Evolutionary conservation across 352 stramenopile genomes (phyloP), one percentile per base, ranked within the genome.

Genomic region (Phytophthora tentaculata): DNA sequence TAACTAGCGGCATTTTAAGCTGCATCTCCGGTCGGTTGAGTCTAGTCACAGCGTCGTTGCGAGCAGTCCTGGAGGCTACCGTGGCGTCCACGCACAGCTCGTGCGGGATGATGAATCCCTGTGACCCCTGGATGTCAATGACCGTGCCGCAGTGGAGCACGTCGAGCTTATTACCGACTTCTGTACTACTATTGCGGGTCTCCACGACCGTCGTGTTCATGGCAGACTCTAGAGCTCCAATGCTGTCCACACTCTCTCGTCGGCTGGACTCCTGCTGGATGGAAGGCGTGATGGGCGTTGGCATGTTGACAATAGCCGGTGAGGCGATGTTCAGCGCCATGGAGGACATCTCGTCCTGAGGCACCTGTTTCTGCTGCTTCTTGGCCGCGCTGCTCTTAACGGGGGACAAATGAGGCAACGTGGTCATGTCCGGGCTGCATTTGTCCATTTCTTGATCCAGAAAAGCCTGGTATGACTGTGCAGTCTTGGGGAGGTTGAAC

Each of bases 71-170:
- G 43, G 49, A 52, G 9, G 50, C 64, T 19, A 65, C 24, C 64
- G 76, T 76, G 60, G 54, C 59, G 35, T 81, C 67, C 39, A 79
- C 64, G n/a, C 62, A 75, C 50, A 89, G 53, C 56, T 85, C 79
- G 74, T 92, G 84, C 59, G 82, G 84, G 63, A 92, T 92, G 69
- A 92, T 86, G 63, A 90, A 88, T 28, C 84, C 84, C 29, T 86
- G 84, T 37, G 81, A 81, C 35, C 84, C 84, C 64, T 92, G 80
- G 32, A 92, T 83, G 60, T 92, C 83, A 67, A 92, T 92, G 41
- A 92, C 76, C 22, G 84, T 92, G 47, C 84, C 84, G 49, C 83
- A 92, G 75, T 92, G 81, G 50, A 91, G 67, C 48, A 90, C 81
- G 19, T 84, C 76, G n/a, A 92, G 67, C 62, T 83, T 87, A 61